A percentile compares a stretch with the other conserved stretches of the same genome.
Conservation (phyloP, 257 asterid genomes). For the Solanum piurae region DNA sequence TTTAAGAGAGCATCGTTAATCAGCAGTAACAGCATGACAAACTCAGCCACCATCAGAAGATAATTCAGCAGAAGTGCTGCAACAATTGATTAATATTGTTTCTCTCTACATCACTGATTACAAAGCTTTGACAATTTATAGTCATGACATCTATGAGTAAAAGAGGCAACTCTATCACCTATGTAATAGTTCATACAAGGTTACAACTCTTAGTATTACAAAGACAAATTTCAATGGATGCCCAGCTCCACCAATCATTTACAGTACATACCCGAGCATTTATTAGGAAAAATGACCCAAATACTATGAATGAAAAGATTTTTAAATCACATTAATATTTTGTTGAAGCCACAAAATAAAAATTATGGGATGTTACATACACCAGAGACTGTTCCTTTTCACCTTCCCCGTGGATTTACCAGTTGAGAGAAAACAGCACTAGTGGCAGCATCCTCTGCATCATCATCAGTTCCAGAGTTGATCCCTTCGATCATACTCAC, state of each 20-base stretch:
- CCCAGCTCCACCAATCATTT: constrained; percentile 20
- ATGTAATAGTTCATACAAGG: constrained; percentile 19
- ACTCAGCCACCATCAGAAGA: neutral
- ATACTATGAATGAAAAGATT: constrained; percentile 20
- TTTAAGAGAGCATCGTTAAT: neutral
- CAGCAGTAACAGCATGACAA: neutral
- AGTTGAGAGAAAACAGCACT: constrained; percentile 75
- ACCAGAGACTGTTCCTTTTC: constrained; percentile 5
- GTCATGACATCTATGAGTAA: neutral
- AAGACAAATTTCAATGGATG: constrained; percentile 9
- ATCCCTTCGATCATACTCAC: constrained; percentile 48
- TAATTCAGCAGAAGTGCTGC: neutral
- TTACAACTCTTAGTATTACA: constrained; percentile 23
- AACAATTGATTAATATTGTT: neutral
- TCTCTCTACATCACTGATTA: neutral
- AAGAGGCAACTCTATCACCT: constrained; percentile 20
- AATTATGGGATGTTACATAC: neutral
- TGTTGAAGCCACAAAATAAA: neutral
- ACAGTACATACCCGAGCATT: constrained; percentile 15
- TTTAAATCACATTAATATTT: constrained; percentile 15
- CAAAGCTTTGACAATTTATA: constrained; percentile 1
- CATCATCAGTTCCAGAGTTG: constrained; percentile 52
- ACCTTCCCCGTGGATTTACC: constrained; percentile 74
- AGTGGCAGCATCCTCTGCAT: constrained; percentile 56
- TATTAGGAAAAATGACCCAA: constrained; percentile 12